Conservation (phyloP, 2,329 filamentous ascomycete genomes). For the Arthrobotrys iridis region DNA sequence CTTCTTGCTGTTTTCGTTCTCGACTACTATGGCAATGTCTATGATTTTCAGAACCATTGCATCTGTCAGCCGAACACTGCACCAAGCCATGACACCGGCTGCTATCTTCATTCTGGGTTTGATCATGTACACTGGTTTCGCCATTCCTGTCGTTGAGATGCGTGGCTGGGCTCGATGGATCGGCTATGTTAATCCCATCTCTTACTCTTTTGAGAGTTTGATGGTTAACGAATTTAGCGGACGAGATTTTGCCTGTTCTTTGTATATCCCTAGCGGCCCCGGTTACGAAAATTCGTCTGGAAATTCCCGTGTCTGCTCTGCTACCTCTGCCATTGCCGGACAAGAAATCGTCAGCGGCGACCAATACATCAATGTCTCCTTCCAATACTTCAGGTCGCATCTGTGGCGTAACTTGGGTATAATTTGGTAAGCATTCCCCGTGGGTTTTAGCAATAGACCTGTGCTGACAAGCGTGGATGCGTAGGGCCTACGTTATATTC, state of each 20-base stretch:
- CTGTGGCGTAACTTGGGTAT: slow-evolving; percentile 77
- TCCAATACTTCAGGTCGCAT: slow-evolving; percentile 69
- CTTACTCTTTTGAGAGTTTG: slow-evolving; percentile 80
- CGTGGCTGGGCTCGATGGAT: slow-evolving; percentile 84
- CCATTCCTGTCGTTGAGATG: slow-evolving; percentile 75
- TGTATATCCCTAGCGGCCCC: slow-evolving; percentile 64
- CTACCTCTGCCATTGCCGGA: slow-evolving; percentile 70
- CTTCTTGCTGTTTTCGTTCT: slow-evolving; percentile 80
- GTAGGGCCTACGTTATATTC: slow-evolving; percentile 62
- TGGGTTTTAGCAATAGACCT: not conserved
- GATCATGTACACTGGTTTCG: slow-evolving; percentile 70
- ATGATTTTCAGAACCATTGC: slow-evolving; percentile 85
- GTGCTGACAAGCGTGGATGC: not conserved
- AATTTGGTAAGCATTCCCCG: slow-evolving; percentile 69
- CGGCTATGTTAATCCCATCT: slow-evolving; percentile 76
- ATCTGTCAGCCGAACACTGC: slow-evolving; percentile 74
- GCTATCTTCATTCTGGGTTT: slow-evolving; percentile 72
- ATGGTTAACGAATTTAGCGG: slow-evolving; percentile 84
- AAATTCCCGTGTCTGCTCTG: slow-evolving; percentile 66
- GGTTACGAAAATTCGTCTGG: slow-evolving; percentile 63
- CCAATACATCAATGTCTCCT: slow-evolving; percentile 67
- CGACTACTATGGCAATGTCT: slow-evolving; percentile 79
- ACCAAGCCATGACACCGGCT: slow-evolving; percentile 71
- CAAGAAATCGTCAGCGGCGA: slow-evolving; percentile 68
- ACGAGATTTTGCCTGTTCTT: slow-evolving; percentile 71